Base-by-base conservation (phyloP, 2,329 filamentous ascomycete species). In the Colletotrichum musicola region DNA sequence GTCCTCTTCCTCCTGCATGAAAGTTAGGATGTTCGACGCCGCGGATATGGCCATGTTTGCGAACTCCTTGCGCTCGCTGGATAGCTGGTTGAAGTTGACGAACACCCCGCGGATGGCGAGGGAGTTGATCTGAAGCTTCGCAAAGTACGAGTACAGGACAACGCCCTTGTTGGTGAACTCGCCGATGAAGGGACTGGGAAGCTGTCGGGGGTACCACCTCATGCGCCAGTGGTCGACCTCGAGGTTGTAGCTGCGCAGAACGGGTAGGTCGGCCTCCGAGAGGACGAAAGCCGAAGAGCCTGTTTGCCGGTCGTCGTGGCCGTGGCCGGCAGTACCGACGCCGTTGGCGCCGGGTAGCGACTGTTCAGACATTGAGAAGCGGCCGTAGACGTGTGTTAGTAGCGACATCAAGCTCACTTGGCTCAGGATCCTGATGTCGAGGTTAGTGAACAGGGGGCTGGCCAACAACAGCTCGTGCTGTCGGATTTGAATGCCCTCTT, bases 181-280 rank as follows among this genome's bases (percentile, higher is more conserved):
- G 14, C 77, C 75, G 42, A 78, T 77, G 65, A 72, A 76, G 3
- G 40, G 57, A 64, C 74, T 77, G 4, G 62, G 60, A 30, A 61
- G 62, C 62, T 73, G 72, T 9, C 75, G 71, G 0, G 27, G 40
- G n/a, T 58, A 42, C 56, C 56, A 59, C 10, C 42, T 25, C 56
- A 80, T 75, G 7, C 80, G 75, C 80, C 80, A 82, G 61, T 81
- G 77, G 38, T 82, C 81, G n/a, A 82, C 81, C 38, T 79, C 77
- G 30, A 81, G 76, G 65, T 81, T 82, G 72, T 81, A 82, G 56
- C 76, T 74, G 46, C 79, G 76, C 14, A 82, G 69, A 63, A 77
- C 75, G 25, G 76, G 77, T 30, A 82, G 78, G 57, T 82, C 80
- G 1, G 73, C 71, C 54, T 79, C 79, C 0, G 74, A 73, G 0